Evolutionary conservation across 805 yeast species (phyloP).

Genomic region (Kodamaea kaohsiungensis): DNA sequence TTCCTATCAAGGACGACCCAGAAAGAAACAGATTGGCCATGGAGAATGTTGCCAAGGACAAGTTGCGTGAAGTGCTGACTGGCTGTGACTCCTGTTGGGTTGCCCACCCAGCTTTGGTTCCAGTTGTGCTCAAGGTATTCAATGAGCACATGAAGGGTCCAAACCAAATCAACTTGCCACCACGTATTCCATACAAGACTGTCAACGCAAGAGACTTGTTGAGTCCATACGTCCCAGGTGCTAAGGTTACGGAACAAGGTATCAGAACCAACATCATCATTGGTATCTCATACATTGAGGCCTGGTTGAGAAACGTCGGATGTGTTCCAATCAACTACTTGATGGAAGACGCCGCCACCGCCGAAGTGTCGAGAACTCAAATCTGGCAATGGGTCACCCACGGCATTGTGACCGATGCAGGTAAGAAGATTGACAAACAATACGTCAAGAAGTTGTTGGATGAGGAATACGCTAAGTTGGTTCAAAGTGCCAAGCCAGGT

Average conservation of each 20-base stretch:
- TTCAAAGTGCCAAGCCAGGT: conserved; percentile 49
- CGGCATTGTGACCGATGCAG: conserved; percentile 60
- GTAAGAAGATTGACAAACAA: conserved; percentile 58
- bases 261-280: conserved; percentile 70
- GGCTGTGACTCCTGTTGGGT: conserved; percentile 93
- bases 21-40: conserved; percentile 65
- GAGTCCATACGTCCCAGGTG: conserved; percentile 63
- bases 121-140: conserved; percentile 71
- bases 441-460: conserved; percentile 57
- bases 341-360: conserved; percentile 92
- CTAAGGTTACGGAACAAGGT: conserved; percentile 67
- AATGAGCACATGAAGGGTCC: conserved; percentile 80
- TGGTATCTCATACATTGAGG: conserved; percentile 80
- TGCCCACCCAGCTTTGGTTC: conserved; percentile 82
- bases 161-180: conserved; percentile 65
- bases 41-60: conserved; percentile 73
- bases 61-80: conserved; percentile 70
- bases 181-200: conserved; percentile 50
- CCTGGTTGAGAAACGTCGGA: conserved; percentile 82
- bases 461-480: conserved; percentile 59
- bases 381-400: conserved; percentile 84
- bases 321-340: conserved; percentile 83
- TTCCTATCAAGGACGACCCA: conserved; percentile 73
- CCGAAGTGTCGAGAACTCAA: conserved; percentile 83
- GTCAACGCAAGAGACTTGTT: conserved; percentile 59